Evolutionary conservation across 257 asterid genomes (phyloP).

Genomic region (Mentha longifolia): DNA sequence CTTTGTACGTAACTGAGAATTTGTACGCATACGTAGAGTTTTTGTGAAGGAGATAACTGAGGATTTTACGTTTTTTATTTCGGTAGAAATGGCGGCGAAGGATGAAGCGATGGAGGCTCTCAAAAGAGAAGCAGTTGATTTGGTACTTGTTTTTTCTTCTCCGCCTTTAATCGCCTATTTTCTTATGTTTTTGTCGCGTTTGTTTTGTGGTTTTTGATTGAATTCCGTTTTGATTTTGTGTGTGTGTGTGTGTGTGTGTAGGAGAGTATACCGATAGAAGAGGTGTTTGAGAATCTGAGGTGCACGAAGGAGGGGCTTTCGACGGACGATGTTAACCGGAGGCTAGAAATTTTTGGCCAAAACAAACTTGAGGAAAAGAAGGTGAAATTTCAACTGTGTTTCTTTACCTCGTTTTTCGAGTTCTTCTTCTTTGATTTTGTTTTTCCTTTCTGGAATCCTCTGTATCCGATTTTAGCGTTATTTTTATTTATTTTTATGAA

Average conservation of each 20-base stretch:
- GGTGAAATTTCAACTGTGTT: conserved; percentile 39
- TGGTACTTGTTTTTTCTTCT: conserved; percentile 40
- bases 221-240: neutral
- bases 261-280: conserved; percentile 72
- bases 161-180: neutral
- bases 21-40: neutral
- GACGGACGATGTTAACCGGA: conserved; percentile 48
- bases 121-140: conserved; percentile 66
- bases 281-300: conserved; percentile 65
- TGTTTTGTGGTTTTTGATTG: neutral
- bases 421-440: neutral
- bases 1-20: neutral
- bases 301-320: conserved; percentile 65
- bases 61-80: neutral
- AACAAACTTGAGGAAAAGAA: conserved; percentile 80
- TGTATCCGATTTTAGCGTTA: conserved; percentile 16
- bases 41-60: neutral
- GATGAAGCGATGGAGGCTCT: conserved; percentile 75
- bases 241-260: too few relatives aligned
- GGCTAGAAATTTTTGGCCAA: conserved; percentile 66
- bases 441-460: neutral
- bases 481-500: neutral
- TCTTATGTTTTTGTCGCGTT: neutral
- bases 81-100: conserved; percentile 51
- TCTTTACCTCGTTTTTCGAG: neutral